Percentiles rank a stretch among this genome's conserved stretches.
Evolutionary conservation across 2,329 filamentous ascomycete species (phyloP).

Genomic region (Didymella keratinophila): DNA sequence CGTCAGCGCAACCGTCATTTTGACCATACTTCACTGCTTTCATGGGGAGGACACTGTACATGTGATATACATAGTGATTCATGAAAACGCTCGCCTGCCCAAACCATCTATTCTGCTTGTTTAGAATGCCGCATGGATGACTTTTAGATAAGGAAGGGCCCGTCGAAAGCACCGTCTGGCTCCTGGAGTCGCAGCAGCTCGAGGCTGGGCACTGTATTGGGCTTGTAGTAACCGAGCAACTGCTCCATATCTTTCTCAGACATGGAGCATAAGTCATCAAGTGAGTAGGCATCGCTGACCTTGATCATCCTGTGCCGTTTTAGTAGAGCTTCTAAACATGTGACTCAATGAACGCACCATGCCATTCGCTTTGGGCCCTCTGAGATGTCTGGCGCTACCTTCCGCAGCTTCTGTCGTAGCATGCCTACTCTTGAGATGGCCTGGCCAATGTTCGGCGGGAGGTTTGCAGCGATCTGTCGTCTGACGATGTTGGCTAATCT

Average conservation of each 20-base stretch:
- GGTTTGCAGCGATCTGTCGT: slow-evolving; percentile 75
- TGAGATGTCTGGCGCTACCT: slow-evolving; percentile 73
- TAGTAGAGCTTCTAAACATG: slow-evolving; percentile 25
- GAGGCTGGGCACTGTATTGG: slow-evolving; percentile 54
- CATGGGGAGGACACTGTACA: slow-evolving; percentile 9
- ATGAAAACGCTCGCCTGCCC: slow-evolving; percentile 25
- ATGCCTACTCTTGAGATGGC: slow-evolving; percentile 86
- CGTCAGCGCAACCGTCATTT: too few relatives aligned
- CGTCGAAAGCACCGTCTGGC: slow-evolving; percentile 55
- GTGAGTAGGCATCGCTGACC: slow-evolving; percentile 85
- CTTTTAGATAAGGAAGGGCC: slow-evolving; percentile 53
- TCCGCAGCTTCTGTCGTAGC: slow-evolving; percentile 79
- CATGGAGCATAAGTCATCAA: slow-evolving; percentile 85
- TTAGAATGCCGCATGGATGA: slow-evolving; percentile 1
- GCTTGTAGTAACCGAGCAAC: slow-evolving; percentile 77
- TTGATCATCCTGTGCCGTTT: slow-evolving; percentile 77
- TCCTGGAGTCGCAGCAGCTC: slow-evolving; percentile 53
- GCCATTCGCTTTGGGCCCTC: slow-evolving; percentile 89
- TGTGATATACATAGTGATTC: slow-evolving; percentile 27
- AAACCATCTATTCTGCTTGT: slow-evolving; percentile 2
- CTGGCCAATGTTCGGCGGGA: slow-evolving; percentile 82
- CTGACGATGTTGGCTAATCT: slow-evolving; percentile 87
- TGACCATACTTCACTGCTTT: too few relatives aligned
- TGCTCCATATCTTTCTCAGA: slow-evolving; percentile 81
- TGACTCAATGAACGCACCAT: slow-evolving; percentile 64